phyloP scores from a whole-genome alignment of 228 moss, liverwort and hornwort species.

The Sphagnum fallax region DNA sequence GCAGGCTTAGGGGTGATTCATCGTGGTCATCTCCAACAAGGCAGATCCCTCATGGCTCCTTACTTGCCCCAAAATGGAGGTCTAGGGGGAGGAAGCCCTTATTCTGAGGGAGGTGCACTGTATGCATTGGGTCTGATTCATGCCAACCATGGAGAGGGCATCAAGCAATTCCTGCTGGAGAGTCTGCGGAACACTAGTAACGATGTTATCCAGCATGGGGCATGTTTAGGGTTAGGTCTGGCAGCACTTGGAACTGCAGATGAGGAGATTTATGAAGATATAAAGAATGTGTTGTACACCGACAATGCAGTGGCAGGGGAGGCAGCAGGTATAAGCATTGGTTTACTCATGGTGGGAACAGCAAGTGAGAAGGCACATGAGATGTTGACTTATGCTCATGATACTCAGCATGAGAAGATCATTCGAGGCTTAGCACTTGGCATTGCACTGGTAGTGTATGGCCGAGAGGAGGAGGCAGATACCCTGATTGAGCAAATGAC shows the following conservation, averaged over 20 bases:
- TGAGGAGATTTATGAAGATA: conserved; percentile 96
- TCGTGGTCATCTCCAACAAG: conserved; percentile 93
- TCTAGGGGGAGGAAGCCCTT: conserved; percentile 84
- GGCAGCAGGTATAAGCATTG: conserved; percentile 97
- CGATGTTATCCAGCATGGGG: conserved; percentile 97
- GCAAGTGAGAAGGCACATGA: conserved; percentile 85
- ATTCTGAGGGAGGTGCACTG: conserved; percentile 90
- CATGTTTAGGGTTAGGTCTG: conserved; percentile 88
- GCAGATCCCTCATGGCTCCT: conserved; percentile 94
- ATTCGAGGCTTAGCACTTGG: conserved; percentile 92
- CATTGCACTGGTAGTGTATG: conserved; percentile 93
- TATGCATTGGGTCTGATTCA: conserved; percentile 98
- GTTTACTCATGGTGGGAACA: conserved; percentile 91
- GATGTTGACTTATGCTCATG: conserved; percentile 93
- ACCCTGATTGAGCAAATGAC: conserved; percentile 98
- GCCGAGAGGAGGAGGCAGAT: conserved; percentile 97
- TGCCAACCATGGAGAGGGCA: conserved; percentile 97
- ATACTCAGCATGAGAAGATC: conserved; percentile 98
- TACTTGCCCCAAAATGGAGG: conserved; percentile 95
- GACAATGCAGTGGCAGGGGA: conserved; percentile 98
- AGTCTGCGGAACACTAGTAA: conserved; percentile 83
- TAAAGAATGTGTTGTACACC: conserved; percentile 81
- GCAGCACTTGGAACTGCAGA: conserved; percentile 96
- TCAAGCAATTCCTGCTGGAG: conserved; percentile 89
- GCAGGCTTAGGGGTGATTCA: conserved; percentile 97